These are phyloP conservation scores for Mortierella sp. DNA, from an alignment of 371 early-diverging fungal species.

Conservation along the genomic window DNA sequence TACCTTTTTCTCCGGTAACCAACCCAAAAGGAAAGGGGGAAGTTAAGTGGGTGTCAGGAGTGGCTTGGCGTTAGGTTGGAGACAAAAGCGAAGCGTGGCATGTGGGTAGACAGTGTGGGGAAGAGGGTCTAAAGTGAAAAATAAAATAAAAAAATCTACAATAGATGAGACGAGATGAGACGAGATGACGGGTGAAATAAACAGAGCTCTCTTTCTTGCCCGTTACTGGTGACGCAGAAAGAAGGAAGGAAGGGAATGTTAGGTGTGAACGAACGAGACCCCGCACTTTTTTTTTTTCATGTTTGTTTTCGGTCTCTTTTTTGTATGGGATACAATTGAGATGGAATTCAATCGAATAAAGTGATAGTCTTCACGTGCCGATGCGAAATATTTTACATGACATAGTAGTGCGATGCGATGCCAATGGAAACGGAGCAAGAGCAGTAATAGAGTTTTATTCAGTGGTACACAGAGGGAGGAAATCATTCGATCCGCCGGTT, in stretches of 20 bases:
- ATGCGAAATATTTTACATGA: background rate
- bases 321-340: background rate
- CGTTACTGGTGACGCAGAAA: background rate
- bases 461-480: no score
- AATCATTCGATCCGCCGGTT: no score
- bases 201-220: no score
- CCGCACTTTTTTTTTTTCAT: background rate
- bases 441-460: no score
- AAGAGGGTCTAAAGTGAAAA: background rate
- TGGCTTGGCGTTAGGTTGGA: background rate
- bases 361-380: conserved; percentile 2
- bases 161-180: no score
- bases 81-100: no score
- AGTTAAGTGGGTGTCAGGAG: background rate
- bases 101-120: no score
- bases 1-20: no score
- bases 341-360: background rate
- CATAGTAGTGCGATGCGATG: no score
- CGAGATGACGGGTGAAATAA: background rate
- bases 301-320: background rate
- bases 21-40: background rate
- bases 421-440: no score
- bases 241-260: background rate
- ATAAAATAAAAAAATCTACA: background rate
- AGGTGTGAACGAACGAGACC: background rate